Conservation (phyloP, 106 monocot species). For the Platanthera guangdongensis region DNA sequence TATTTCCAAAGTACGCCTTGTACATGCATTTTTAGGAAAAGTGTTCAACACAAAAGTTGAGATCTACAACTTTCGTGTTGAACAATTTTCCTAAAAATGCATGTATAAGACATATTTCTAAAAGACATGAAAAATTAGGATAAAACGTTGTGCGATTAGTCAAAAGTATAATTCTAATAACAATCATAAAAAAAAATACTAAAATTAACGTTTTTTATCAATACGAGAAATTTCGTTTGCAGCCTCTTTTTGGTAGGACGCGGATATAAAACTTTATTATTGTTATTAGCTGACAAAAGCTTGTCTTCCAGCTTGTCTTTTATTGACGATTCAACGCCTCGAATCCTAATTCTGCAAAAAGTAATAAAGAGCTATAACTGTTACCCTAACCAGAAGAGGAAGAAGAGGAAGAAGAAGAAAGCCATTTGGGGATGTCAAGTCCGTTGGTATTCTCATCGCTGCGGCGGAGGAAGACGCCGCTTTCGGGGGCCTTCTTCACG, state of each 20-base stretch:
- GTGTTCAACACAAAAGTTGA: too few relatives aligned
- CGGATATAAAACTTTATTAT: background rate
- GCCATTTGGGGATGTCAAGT: slow-evolving; percentile 17
- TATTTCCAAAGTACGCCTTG: too few relatives aligned
- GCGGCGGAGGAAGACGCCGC: slow-evolving; percentile 37
- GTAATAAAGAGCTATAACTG: background rate
- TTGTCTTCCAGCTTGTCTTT: background rate
- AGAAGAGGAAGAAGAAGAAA: background rate
- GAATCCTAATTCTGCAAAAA: slow-evolving; percentile 2
- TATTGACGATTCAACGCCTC: background rate
- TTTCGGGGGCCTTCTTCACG: slow-evolving; percentile 51
- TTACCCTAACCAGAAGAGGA: background rate
- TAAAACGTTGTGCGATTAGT: too few relatives aligned
- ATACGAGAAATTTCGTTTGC: background rate
- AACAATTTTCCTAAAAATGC: too few relatives aligned
- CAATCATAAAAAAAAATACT: too few relatives aligned
- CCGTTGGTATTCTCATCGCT: slow-evolving; percentile 26
- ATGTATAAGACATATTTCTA: too few relatives aligned
- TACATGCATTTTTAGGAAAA: too few relatives aligned
- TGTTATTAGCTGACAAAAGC: background rate
- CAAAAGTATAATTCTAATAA: too few relatives aligned
- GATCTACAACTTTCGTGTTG: too few relatives aligned
- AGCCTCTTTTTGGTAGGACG: background rate
- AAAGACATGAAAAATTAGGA: too few relatives aligned
- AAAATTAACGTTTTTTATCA: too few relatives aligned